phyloP scores from a whole-genome alignment of 2,329 filamentous ascomycete genomes.

The Colletotrichum trifolii region DNA sequence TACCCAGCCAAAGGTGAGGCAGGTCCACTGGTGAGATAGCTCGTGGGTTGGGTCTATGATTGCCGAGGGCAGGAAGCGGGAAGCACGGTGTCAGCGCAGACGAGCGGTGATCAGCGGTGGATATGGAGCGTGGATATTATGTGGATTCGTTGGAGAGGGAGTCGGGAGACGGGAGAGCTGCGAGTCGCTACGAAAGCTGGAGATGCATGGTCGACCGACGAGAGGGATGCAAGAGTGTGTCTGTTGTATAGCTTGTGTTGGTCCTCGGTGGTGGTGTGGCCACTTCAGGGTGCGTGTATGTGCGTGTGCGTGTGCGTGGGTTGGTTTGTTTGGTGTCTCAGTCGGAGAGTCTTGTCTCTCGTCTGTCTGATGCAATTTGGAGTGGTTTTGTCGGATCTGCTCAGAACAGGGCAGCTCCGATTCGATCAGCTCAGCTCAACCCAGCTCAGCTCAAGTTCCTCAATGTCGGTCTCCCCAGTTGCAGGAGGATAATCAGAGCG shows the following conservation, averaged over 20 bases:
- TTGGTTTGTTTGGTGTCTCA: slow-evolving; percentile 27
- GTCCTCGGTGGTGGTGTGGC: slow-evolving; percentile 7
- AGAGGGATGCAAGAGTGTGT: slow-evolving; percentile 2
- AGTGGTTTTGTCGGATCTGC: not conserved
- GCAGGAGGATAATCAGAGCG: not conserved
- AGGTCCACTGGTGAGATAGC: slow-evolving; percentile 4
- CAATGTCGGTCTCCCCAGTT: not conserved
- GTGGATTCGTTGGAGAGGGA: slow-evolving; percentile 11
- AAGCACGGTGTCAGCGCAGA: slow-evolving; percentile 16
- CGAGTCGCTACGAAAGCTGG: slow-evolving; percentile 26
- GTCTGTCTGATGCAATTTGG: no score
- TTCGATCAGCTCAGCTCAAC: no score
- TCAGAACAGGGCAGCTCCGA: not conserved
- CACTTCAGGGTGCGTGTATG: not conserved
- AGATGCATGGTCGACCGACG: slow-evolving; percentile 29
- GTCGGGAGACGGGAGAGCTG: slow-evolving; percentile 4
- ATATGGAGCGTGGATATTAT: slow-evolving; percentile 8
- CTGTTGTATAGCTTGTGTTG: not conserved
- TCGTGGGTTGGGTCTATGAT: slow-evolving; percentile 16
- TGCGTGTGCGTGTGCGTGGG: slow-evolving; percentile 13
- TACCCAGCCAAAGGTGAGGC: not conserved
- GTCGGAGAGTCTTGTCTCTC: slow-evolving; percentile 21
- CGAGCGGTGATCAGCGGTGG: slow-evolving; percentile 1
- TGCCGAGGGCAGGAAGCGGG: slow-evolving; percentile 4
- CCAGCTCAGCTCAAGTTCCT: no score